Base-by-base conservation (phyloP, 495 filamentous ascomycete species). In the Penicillium argentinense region DNA sequence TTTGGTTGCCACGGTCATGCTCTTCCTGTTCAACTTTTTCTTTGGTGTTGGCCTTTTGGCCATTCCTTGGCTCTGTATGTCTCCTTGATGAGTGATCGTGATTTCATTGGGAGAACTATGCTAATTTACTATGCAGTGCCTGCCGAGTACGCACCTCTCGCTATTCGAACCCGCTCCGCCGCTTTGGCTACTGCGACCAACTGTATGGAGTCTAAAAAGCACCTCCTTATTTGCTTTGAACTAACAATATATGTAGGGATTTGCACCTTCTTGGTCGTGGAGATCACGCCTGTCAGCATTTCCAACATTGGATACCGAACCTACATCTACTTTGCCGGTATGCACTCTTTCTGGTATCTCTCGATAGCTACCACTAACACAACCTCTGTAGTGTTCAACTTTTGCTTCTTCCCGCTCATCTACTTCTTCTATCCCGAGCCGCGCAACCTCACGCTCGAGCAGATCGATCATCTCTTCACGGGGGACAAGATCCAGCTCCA, bases 391-490 rank as follows among this genome's bases (percentile, higher is more conserved):
- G 68, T 76, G 9, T 70, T 86, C 46, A 89, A 91, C 62, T 81
- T 78, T 34, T 77, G 67, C 58, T 88, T 88, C 72, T 51, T 89
- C 12, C 85, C 86, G 0, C 60, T 87, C 45, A 84, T 90, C 59
- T 89, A 81, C 69, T 81, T 86, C 66, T 83, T 83, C 69, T 88
- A 86, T 53, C 84, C 85, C 1, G 84, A 87, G 60, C 84, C 83
- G 0, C 76, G 76, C 9, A 65, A 73, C 13, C 80, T 85, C 42
- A 82, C 81, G 2, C 74, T 90, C 18, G 86, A 90, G 50, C 84
- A 88, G 58, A 85, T 88, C 42, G 87, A 89, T 57, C 74, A 82
- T 28, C 80, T 67, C 0, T 67, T 67, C 38, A 67, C 60, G 0
- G 59, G 60, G 12, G 56, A 59, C 17, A 66, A 79, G 37, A 75